Percentiles rank a stretch among this genome's conserved stretches.
Conservation (phyloP, 106 monocot genomes). For the Chionographis japonica region DNA sequence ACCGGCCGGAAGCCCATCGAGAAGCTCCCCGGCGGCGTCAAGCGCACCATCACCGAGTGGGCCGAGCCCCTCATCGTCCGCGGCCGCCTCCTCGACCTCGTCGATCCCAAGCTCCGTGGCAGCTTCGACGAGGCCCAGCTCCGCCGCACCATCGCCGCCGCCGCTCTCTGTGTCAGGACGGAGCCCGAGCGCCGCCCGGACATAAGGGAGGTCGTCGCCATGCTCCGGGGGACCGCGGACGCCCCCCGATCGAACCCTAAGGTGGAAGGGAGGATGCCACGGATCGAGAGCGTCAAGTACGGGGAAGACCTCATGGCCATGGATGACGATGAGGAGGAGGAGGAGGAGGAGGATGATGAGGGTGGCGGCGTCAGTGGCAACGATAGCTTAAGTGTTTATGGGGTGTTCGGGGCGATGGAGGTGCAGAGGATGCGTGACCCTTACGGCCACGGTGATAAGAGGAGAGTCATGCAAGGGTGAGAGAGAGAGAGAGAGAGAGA, state of each 20-base stretch:
- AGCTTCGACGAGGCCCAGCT: conserved; percentile 28
- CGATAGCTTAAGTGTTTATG: conserved; percentile 8
- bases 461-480: not conserved
- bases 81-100: conserved; percentile 20
- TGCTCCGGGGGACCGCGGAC: not conserved
- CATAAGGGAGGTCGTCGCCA: conserved; percentile 26
- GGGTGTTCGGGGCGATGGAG: conserved; percentile 27
- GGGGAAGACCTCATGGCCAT: conserved; percentile 16
- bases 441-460: not conserved
- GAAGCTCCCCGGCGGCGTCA: conserved; percentile 20
- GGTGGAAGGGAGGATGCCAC: not conserved
- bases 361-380: not conserved
- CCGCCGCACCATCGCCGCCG: conserved; percentile 21
- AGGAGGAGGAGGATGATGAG: not conserved
- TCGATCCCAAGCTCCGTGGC: conserved; percentile 30
- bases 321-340: not conserved
- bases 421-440: conserved; percentile 27
- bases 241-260: too few relatives aligned
- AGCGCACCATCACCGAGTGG: conserved; percentile 47
- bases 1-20: conserved; percentile 58
- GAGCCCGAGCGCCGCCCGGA: conserved; percentile 34
- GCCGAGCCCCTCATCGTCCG: conserved; percentile 34
- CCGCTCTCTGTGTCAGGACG: conserved; percentile 27
- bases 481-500: too few relatives aligned
- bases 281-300: conserved; percentile 28